These are phyloP conservation scores for Eucalyptus erythrocorys DNA, from an alignment of 345 rosid genomes.

Conservation along the genomic window DNA sequence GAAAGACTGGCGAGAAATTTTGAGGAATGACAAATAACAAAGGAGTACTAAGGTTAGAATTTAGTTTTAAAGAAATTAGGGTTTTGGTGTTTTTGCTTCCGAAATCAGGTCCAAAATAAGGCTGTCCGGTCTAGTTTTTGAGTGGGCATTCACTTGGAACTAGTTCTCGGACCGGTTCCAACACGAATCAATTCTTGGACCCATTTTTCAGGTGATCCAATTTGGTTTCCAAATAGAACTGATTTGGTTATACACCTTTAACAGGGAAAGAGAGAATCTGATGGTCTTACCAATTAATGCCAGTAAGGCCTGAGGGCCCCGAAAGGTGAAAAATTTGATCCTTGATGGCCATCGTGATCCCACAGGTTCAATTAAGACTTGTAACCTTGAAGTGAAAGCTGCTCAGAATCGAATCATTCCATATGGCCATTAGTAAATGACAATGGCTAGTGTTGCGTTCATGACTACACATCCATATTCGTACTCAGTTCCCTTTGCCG, in stretches of 20 bases:
- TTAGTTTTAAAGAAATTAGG: no score
- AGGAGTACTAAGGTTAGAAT: no score
- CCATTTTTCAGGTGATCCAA: no score
- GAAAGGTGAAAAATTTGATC: constrained; percentile 45
- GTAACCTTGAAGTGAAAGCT: not conserved
- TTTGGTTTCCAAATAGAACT: fast-evolving
- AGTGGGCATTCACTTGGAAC: no score
- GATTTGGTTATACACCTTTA: no score
- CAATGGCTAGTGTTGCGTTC: no score
- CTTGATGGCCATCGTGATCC: constrained; percentile 20
- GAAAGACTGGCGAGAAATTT: no score
- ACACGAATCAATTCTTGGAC: fast-evolving
- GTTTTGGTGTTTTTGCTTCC: fast-evolving
- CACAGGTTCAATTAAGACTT: not conserved
- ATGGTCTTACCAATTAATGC: constrained; percentile 48
- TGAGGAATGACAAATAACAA: no score
- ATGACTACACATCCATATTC: not conserved
- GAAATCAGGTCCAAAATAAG: no score
- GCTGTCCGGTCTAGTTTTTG: fast-evolving
- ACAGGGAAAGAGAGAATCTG: not conserved
- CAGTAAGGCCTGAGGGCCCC: constrained; percentile 53
- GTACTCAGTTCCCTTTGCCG: not conserved
- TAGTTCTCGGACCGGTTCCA: no score
- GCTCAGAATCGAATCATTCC: not conserved
- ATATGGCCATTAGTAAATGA: not conserved